phyloP scores from a whole-genome alignment of 176 grass and related monocot genomes.

The Raddia guianensis region DNA sequence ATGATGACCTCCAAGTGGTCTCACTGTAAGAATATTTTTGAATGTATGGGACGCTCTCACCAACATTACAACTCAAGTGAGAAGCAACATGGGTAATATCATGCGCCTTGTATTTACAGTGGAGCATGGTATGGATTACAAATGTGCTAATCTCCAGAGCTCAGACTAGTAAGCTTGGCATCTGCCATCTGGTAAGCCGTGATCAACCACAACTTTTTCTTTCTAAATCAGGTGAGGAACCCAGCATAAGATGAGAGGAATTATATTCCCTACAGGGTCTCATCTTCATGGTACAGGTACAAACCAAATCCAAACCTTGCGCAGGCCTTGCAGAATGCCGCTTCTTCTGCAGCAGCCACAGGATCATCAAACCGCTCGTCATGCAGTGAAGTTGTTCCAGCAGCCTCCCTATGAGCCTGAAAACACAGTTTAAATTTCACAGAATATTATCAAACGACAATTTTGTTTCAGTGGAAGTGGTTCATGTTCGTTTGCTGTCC shows the following conservation, averaged over 20 bases:
- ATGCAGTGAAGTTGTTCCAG: conserved; percentile 62
- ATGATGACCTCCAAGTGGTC: too few relatives aligned
- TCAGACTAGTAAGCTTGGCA: not conserved
- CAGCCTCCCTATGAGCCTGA: conserved; percentile 67
- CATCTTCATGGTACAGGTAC: conserved; percentile 69
- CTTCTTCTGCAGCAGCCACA: conserved; percentile 59
- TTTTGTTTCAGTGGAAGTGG: not conserved
- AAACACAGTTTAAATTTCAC: not conserved
- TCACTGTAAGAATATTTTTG: too few relatives aligned
- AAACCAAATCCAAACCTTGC: conserved; percentile 64
- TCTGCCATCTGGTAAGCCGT: not conserved
- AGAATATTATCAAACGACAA: not conserved
- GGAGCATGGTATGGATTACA: not conserved
- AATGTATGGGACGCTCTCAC: not conserved
- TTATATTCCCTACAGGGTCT: conserved; percentile 31
- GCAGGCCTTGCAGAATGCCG: conserved; percentile 66
- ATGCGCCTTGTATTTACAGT: conserved; percentile 18
- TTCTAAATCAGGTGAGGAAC: not conserved
- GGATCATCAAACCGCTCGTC: conserved; percentile 56
- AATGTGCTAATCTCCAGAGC: not conserved
- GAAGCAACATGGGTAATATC: not conserved
- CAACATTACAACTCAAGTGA: conserved; percentile 4
- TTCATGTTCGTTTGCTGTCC: not conserved
- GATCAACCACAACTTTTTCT: not conserved
- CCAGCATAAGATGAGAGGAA: too few relatives aligned